Evolutionary conservation across 176 grass and related monocot genomes (phyloP).

Genomic region (Luzula sylvatica): DNA sequence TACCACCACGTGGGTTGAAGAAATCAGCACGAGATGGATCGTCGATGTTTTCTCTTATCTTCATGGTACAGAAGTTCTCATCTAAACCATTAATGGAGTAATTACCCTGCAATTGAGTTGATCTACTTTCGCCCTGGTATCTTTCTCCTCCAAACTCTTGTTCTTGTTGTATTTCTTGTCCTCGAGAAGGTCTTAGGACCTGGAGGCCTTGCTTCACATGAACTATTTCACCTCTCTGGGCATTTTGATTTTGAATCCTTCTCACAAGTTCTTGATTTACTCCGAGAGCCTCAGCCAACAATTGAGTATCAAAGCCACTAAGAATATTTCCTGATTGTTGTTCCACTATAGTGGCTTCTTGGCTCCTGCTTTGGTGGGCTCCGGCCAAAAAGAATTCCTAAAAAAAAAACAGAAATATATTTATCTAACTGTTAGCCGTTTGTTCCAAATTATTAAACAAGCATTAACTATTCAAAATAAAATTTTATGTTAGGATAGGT

Average conservation of each 20-base stretch:
- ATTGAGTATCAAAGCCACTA: conserved; percentile 19
- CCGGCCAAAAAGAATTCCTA: conserved; percentile 40
- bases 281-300: conserved; percentile 26
- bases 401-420: not conserved
- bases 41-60: conserved; percentile 23
- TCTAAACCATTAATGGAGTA: conserved; percentile 19
- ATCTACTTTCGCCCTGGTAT: not conserved
- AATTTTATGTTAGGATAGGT: not conserved
- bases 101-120: not conserved
- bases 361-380: conserved; percentile 6
- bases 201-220: conserved; percentile 10
- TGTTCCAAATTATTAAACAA: not conserved
- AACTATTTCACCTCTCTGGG: conserved; percentile 30
- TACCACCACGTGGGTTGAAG: conserved; percentile 26
- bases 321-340: conserved; percentile 25
- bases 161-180: not conserved
- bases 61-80: conserved; percentile 27
- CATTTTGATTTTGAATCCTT: conserved; percentile 27
- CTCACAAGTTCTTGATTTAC: conserved; percentile 2
- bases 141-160: not conserved
- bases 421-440: not conserved
- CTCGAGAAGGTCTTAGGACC: conserved; percentile 9
- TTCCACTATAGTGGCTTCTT: not conserved
- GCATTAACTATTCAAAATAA: not conserved
- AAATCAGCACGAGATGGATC: conserved; percentile 17